Evolutionary conservation across 2,329 filamentous ascomycete species (phyloP).

Genomic region (Claviceps sp.): DNA sequence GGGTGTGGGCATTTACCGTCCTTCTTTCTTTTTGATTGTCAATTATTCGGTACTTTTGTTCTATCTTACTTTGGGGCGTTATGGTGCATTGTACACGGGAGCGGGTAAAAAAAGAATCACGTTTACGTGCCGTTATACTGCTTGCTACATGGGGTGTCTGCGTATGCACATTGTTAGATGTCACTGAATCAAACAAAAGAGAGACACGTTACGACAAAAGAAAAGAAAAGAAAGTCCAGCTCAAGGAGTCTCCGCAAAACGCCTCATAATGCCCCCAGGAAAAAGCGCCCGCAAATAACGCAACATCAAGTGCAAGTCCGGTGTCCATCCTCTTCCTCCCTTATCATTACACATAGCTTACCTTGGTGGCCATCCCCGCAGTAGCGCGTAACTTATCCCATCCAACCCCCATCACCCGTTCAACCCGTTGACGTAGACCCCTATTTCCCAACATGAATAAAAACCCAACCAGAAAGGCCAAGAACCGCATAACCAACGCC

Average conservation of each 20-base stretch:
- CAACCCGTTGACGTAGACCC: constrained; percentile 61
- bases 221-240: background rate
- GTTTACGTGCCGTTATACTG: too few species aligned
- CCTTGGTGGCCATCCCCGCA: constrained; percentile 92
- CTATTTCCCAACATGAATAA: constrained; percentile 61
- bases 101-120: too few species aligned
- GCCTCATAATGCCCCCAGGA: background rate
- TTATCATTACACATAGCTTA: constrained; percentile 67
- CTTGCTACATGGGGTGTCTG: too few species aligned
- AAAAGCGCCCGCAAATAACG: too few species aligned
- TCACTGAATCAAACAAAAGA: background rate
- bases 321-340: too few species aligned
- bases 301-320: too few species aligned
- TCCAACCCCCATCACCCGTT: constrained; percentile 50
- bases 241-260: too few species aligned
- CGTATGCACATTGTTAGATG: too few species aligned
- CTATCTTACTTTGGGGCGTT: too few species aligned
- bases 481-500: constrained; percentile 41
- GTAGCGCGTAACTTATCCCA: constrained; percentile 78
- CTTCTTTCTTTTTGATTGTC: background rate
- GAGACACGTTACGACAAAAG: background rate
- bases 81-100: too few species aligned
- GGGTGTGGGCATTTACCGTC: constrained; percentile 27
- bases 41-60: too few species aligned
- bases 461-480: constrained; percentile 71